A percentile compares a stretch with the other conserved stretches of the same genome.
These are phyloP conservation scores for Trichoderma sp. DNA, from an alignment of 2,329 filamentous ascomycete genomes.

Conservation along the genomic window DNA sequence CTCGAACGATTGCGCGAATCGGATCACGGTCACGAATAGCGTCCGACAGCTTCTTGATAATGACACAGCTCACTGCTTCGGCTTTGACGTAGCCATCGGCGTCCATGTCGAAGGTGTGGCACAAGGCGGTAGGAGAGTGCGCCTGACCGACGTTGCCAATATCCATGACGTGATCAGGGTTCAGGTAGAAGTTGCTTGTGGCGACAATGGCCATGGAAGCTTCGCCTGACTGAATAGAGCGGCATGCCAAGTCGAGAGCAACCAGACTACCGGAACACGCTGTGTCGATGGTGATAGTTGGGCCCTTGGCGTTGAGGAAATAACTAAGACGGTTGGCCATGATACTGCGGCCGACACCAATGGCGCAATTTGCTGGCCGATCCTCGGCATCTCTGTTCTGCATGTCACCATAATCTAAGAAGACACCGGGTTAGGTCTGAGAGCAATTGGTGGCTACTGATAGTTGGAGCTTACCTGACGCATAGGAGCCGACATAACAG, in stretches of 20 bases:
- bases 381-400: slow-evolving; percentile 32
- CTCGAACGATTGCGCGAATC: slow-evolving; percentile 43
- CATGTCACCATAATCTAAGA: slow-evolving; percentile 38
- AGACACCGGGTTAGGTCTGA: slow-evolving; percentile 31
- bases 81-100: slow-evolving; percentile 49
- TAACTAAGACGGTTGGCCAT: slow-evolving; percentile 29
- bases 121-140: slow-evolving; percentile 36
- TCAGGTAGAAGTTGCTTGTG: slow-evolving; percentile 41
- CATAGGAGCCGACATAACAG: no score
- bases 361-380: neutral
- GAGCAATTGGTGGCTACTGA: no score
- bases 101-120: slow-evolving; percentile 32
- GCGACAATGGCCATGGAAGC: slow-evolving; percentile 36
- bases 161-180: slow-evolving; percentile 32
- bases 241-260: neutral
- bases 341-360: slow-evolving; percentile 37
- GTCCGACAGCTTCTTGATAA: slow-evolving; percentile 47
- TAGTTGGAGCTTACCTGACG: no score
- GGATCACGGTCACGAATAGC: slow-evolving; percentile 48
- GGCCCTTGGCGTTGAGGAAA: neutral
- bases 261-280: neutral
- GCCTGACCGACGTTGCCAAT: slow-evolving; percentile 34
- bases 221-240: slow-evolving; percentile 28
- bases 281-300: slow-evolving; percentile 31
- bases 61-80: slow-evolving; percentile 42